These are phyloP conservation scores for Eucalyptus tenuipes DNA, from an alignment of 345 rosid species.

Conservation along the genomic window DNA sequence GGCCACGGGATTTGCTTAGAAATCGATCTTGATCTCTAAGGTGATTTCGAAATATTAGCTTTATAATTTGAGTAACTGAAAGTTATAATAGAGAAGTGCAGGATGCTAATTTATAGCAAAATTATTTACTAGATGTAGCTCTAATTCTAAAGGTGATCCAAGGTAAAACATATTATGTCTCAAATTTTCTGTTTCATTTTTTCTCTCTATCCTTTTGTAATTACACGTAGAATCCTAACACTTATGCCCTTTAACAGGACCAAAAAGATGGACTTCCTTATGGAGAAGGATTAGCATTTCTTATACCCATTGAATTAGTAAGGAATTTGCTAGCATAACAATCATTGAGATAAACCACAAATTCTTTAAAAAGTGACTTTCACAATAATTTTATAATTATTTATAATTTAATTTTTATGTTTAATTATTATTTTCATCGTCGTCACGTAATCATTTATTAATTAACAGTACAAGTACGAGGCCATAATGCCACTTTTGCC, in stretches of 20 bases:
- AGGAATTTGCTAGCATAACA: fast-evolving
- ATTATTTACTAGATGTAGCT: too few species aligned
- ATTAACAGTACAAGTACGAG: neutral
- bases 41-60: too few species aligned
- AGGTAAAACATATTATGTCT: too few species aligned
- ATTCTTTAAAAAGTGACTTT: fast-evolving
- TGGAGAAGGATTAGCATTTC: neutral
- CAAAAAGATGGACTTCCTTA: too few species aligned
- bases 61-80: too few species aligned
- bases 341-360: fast-evolving
- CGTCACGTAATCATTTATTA: fast-evolving
- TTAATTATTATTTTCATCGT: fast-evolving
- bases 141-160: too few species aligned
- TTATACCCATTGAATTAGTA: too few species aligned
- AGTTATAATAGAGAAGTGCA: fast-evolving
- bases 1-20: neutral
- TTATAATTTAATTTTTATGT: fast-evolving
- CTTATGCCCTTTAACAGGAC: too few species aligned
- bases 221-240: fast-evolving
- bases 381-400: fast-evolving
- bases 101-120: too few species aligned
- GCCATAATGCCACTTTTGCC: neutral
- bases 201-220: too few species aligned
- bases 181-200: fast-evolving
- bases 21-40: too few species aligned